phyloP scores from a whole-genome alignment of 371 early-diverging fungal genomes.

The Saksenaea oblongispora region DNA sequence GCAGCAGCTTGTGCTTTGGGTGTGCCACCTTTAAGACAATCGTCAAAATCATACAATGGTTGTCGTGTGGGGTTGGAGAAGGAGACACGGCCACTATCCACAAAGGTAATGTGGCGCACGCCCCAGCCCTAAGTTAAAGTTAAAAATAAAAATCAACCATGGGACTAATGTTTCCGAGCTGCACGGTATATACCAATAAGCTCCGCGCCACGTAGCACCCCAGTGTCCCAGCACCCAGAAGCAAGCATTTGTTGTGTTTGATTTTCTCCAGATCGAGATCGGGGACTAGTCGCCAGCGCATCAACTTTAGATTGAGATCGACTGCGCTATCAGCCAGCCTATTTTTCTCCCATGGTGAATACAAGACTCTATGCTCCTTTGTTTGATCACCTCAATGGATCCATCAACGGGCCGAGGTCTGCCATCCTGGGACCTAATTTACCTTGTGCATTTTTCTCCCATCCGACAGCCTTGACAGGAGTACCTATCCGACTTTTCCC shows the following conservation, averaged over 20 bases:
- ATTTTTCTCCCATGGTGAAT: conserved; percentile 13
- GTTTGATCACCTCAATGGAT: conserved; percentile 59
- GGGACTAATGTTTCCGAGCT: conserved; percentile 4
- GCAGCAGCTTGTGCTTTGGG: conserved; percentile 90
- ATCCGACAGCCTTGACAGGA: conserved; percentile 75
- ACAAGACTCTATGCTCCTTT: not conserved
- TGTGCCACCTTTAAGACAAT: conserved; percentile 81
- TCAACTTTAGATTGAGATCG: conserved; percentile 91
- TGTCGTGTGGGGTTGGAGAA: conserved; percentile 96
- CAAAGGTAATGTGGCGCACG: conserved; percentile 89
- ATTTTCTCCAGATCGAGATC: conserved; percentile 82
- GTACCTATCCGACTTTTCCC: conserved; percentile 16
- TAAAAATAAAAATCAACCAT: conserved; percentile 6
- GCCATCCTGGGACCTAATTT: conserved; percentile 83
- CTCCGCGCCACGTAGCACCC: conserved; percentile 91
- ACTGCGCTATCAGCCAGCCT: conserved; percentile 87
- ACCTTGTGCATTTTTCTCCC: conserved; percentile 86
- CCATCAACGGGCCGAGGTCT: conserved; percentile 85
- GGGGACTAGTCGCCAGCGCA: conserved; percentile 94
- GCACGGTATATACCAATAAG: conserved; percentile 51
- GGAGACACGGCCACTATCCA: conserved; percentile 90
- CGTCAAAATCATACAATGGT: conserved; percentile 88
- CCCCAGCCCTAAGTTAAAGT: conserved; percentile 81
- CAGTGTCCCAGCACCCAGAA: conserved; percentile 95
- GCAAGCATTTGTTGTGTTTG: conserved; percentile 71